Conservation (phyloP, 2,329 filamentous ascomycete species). For the Macrophomina phaseolina region DNA sequence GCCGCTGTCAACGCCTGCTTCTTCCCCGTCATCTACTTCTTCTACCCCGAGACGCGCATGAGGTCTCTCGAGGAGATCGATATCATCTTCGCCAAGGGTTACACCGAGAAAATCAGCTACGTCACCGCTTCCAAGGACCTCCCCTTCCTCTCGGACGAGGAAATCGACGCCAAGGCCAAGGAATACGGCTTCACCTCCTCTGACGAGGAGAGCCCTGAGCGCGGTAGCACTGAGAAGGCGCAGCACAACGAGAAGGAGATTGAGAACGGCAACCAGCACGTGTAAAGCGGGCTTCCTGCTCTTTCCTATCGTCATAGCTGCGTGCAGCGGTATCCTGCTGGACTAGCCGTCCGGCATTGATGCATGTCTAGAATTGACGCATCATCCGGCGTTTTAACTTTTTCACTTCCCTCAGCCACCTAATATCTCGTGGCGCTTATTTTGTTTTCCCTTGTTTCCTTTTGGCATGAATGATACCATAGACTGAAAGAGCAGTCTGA, state of each 20-base stretch:
- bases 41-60: slow-evolving; percentile 59
- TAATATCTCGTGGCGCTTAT: slow-evolving; percentile 11
- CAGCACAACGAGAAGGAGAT: slow-evolving; percentile 29
- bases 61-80: slow-evolving; percentile 64
- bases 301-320: not conserved
- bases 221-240: slow-evolving; percentile 24
- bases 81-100: slow-evolving; percentile 55
- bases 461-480: slow-evolving; percentile 19
- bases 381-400: slow-evolving; percentile 3
- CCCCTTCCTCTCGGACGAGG: slow-evolving; percentile 57
- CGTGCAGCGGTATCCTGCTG: not conserved
- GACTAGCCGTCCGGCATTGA: not conserved
- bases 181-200: slow-evolving; percentile 43
- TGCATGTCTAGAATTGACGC: not conserved
- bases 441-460: not conserved
- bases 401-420: not conserved
- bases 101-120: slow-evolving; percentile 64
- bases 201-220: slow-evolving; percentile 30
- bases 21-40: slow-evolving; percentile 60
- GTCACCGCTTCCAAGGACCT: slow-evolving; percentile 64
- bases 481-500: slow-evolving; percentile 11
- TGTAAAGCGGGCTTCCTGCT: slow-evolving; percentile 16
- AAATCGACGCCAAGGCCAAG: slow-evolving; percentile 58
- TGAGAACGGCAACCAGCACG: slow-evolving; percentile 28
- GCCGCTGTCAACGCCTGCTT: slow-evolving; percentile 59